phyloP scores from a whole-genome alignment of 768 basidiomycete species.

The Boletus bicolor region DNA sequence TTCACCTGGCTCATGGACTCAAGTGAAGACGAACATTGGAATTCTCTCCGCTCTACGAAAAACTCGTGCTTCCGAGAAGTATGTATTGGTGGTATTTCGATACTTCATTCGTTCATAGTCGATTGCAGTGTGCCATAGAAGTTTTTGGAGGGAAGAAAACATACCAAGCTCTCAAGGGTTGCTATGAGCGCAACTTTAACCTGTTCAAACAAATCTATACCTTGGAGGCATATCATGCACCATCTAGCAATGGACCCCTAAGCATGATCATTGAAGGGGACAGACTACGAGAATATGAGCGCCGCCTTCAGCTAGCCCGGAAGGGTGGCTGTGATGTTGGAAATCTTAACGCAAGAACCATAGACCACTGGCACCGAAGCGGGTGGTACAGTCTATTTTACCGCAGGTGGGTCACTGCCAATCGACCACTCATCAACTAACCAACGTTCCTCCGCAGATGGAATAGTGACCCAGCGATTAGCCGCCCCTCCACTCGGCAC shows the following conservation, averaged over 20 bases:
- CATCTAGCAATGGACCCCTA: constrained; percentile 37
- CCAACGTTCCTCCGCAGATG: constrained; percentile 41
- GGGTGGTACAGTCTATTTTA: constrained; percentile 79
- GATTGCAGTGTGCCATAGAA: constrained; percentile 58
- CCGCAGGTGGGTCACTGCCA: constrained; percentile 44
- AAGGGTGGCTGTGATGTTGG: constrained; percentile 68
- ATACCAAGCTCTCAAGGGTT: constrained; percentile 80
- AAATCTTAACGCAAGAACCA: constrained; percentile 66
- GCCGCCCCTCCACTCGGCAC: constrained; percentile 44
- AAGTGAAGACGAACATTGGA: constrained; percentile 75
- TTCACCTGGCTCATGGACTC: constrained; percentile 77
- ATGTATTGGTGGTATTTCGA: constrained; percentile 3
- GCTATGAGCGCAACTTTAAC: constrained; percentile 83
- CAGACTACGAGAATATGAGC: constrained; percentile 67
- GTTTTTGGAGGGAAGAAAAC: constrained; percentile 77
- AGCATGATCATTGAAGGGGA: constrained; percentile 53
- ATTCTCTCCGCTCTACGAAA: constrained; percentile 71
- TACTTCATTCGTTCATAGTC: neutral
- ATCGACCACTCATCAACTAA: neutral
- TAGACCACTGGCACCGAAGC: constrained; percentile 76
- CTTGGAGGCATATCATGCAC: constrained; percentile 51
- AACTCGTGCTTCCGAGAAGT: constrained; percentile 83
- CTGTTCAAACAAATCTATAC: constrained; percentile 80
- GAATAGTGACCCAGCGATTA: constrained; percentile 64
- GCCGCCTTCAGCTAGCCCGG: constrained; percentile 63